phyloP scores from a whole-genome alignment of 2,329 filamentous ascomycete species.

The Bipolaris bicolor region DNA sequence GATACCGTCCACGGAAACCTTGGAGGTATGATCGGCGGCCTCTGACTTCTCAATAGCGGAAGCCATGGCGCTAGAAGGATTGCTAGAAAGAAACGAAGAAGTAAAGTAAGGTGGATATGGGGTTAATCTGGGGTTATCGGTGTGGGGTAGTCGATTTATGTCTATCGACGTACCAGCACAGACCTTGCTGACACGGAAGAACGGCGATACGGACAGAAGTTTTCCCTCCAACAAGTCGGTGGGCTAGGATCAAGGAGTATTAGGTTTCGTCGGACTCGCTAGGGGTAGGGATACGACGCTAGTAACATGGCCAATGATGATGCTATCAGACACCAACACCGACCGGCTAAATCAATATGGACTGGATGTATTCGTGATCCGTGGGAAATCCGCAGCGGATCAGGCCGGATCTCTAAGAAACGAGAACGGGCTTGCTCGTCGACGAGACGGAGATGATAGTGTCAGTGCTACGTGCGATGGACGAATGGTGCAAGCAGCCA shows the following conservation, averaged over 20 bases:
- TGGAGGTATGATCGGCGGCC: conserved; percentile 19
- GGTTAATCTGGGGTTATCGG: conserved; percentile 13
- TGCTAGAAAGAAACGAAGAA: neutral
- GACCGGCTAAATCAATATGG: conserved; percentile 14
- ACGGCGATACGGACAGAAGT: conserved; percentile 7
- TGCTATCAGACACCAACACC: neutral
- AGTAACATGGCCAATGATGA: conserved; percentile 3
- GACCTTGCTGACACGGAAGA: neutral
- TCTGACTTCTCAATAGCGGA: conserved; percentile 23
- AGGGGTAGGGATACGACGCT: neutral
- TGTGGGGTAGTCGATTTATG: conserved; percentile 12
- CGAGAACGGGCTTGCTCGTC: neutral
- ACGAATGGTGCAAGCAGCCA: neutral
- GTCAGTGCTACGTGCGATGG: neutral
- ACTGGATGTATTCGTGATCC: neutral
- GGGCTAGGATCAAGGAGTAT: neutral
- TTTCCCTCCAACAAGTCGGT: conserved; percentile 11
- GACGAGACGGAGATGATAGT: neutral
- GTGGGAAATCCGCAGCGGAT: neutral
- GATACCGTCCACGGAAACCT: conserved; percentile 19
- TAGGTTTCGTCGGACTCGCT: neutral
- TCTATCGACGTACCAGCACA: conserved; percentile 2
- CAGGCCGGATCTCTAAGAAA: neutral
- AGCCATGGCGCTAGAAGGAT: conserved; percentile 20
- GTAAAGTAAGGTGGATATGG: conserved; percentile 8